phyloP scores from a whole-genome alignment of 2,329 filamentous ascomycete genomes.

The Penicillium palitans region DNA sequence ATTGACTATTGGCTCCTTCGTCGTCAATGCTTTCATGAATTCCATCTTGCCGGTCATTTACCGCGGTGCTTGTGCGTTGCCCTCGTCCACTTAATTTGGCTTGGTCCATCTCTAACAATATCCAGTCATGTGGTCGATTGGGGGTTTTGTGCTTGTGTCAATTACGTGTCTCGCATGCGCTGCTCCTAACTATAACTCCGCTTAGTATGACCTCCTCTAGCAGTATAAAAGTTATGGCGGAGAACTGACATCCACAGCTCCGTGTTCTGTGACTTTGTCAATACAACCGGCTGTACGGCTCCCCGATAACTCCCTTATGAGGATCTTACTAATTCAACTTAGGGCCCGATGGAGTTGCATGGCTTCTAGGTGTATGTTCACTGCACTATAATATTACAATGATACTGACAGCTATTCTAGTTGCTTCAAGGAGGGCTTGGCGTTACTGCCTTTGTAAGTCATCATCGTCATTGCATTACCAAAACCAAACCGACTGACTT shows the following conservation, averaged over 20 bases:
- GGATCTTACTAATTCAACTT: conserved; percentile 11
- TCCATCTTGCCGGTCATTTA: conserved; percentile 64
- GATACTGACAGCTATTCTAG: conserved; percentile 19
- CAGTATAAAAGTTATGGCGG: too few relatives aligned
- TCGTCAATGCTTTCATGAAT: conserved; percentile 66
- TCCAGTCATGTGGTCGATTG: conserved; percentile 64
- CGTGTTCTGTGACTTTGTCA: conserved; percentile 66
- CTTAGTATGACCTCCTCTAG: conserved; percentile 44
- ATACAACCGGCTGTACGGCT: conserved; percentile 59
- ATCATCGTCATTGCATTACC: neutral
- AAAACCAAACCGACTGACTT: conserved; percentile 2
- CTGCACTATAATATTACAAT: neutral
- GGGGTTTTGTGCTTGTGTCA: conserved; percentile 67
- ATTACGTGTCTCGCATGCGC: conserved; percentile 68
- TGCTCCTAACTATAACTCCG: conserved; percentile 64
- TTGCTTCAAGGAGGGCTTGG: conserved; percentile 52
- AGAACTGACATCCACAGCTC: conserved; percentile 24
- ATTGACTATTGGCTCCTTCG: conserved; percentile 60
- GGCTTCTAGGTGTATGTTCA: conserved; percentile 40
- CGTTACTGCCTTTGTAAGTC: conserved; percentile 52
- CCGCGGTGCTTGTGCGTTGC: conserved; percentile 56
- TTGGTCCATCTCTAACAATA: conserved; percentile 2
- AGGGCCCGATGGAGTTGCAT: conserved; percentile 61
- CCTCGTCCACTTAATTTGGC: too few relatives aligned
- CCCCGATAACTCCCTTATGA: neutral